A percentile compares a stretch with the other conserved stretches of the same genome.
These are phyloP conservation scores for Speleostelium caveatum DNA, from an alignment of 78 protist species.

Conservation along the genomic window DNA sequence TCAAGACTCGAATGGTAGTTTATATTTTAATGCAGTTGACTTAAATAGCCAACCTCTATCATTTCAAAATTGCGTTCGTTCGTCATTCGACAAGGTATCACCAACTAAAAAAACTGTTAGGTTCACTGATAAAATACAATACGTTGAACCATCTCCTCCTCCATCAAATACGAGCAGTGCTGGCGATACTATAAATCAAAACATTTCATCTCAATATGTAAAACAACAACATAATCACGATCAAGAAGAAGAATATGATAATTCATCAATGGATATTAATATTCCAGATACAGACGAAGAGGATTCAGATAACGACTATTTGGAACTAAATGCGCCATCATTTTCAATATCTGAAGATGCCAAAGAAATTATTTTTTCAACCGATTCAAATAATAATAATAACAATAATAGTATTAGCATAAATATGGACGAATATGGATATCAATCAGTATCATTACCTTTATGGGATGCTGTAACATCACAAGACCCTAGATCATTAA, in stretches of 20 bases:
- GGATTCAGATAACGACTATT: conserved; percentile 11
- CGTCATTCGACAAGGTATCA: neutral
- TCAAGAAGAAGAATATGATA: neutral
- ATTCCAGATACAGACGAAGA: neutral
- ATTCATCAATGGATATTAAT: neutral
- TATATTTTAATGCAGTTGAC: neutral
- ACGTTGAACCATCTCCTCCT: conserved; percentile 27
- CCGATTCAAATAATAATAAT: neutral
- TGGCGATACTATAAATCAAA: neutral
- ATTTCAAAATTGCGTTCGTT: neutral
- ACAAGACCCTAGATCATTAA: conserved; percentile 47
- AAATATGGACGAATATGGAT: neutral
- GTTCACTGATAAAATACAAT: conserved; percentile 3
- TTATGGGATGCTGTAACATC: conserved; percentile 76
- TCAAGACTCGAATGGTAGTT: neutral
- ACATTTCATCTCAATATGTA: neutral
- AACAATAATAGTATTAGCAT: conserved; percentile 1
- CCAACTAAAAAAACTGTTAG: neutral
- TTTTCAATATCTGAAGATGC: neutral
- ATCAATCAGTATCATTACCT: conserved; percentile 63
- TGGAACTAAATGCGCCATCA: neutral
- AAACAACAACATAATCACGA: neutral
- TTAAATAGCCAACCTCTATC: neutral
- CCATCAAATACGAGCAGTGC: neutral
- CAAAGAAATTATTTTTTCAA: conserved; percentile 2